Evolutionary conservation across 2,329 filamentous ascomycete genomes (phyloP).

Genomic region (Claviceps pusilla): DNA sequence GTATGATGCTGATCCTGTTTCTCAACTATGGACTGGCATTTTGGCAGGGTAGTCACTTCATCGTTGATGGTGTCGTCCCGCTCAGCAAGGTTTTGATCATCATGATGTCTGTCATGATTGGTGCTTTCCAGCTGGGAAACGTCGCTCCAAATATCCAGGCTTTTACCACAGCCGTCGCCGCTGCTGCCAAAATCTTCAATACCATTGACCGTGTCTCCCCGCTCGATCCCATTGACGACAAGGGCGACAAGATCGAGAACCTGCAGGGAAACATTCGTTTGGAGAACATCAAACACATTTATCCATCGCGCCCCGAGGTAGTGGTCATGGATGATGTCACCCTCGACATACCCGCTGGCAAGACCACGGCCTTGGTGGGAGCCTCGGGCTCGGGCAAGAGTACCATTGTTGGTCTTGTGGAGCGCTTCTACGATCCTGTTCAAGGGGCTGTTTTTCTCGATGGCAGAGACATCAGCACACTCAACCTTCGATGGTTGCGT

Average conservation of each 20-base stretch:
- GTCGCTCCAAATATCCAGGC: slow-evolving; percentile 75
- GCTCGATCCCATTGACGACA: slow-evolving; percentile 56
- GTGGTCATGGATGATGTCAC: slow-evolving; percentile 74
- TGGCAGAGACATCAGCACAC: slow-evolving; percentile 60
- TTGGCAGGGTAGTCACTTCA: slow-evolving; percentile 69
- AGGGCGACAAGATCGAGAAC: slow-evolving; percentile 57
- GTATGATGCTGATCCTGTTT: slow-evolving; percentile 72
- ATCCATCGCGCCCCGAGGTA: slow-evolving; percentile 83
- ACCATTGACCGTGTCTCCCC: slow-evolving; percentile 84
- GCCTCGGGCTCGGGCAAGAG: slow-evolving; percentile 91
- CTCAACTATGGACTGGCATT: slow-evolving; percentile 78
- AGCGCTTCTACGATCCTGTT: slow-evolving; percentile 88
- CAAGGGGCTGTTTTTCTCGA: slow-evolving; percentile 66
- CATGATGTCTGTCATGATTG: slow-evolving; percentile 81
- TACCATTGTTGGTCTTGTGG: slow-evolving; percentile 83
- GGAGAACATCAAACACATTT: slow-evolving; percentile 76
- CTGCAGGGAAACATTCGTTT: slow-evolving; percentile 70
- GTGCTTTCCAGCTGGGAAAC: slow-evolving; percentile 80
- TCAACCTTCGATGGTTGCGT: slow-evolving; percentile 83
- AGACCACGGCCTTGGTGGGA: slow-evolving; percentile 84
- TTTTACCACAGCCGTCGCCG: slow-evolving; percentile 69
- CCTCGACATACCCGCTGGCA: slow-evolving; percentile 69
- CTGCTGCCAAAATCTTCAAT: slow-evolving; percentile 80
- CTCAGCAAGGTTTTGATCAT: slow-evolving; percentile 68
- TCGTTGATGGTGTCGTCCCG: slow-evolving; percentile 49